Evolutionary conservation across 441 rosid genomes (phyloP), one percentile per base, ranked within the genome.

Genomic region (Lepidium campestre): DNA sequence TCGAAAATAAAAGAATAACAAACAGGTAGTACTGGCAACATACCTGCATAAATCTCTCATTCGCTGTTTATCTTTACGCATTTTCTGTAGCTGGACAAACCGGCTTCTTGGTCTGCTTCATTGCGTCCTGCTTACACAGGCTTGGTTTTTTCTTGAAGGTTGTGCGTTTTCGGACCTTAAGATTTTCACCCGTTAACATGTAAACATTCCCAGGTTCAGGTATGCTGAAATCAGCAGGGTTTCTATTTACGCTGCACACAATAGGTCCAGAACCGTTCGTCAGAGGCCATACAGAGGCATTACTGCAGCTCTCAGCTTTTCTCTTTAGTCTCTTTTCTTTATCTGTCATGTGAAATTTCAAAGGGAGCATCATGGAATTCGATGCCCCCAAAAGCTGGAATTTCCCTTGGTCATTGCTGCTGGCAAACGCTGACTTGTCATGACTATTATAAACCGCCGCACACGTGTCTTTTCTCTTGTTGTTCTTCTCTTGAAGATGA

Each of bases 151-250:
- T 79, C 49, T 65, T 75, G 48, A 54, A 71, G 66, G 71, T 70
- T 70, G 68, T 56, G 45, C 66, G 44, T 77, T 75, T 80, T 37
- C 78, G 64, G 65, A 78, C 73, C 75, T 78, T 84, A 12, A 89
- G 82, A 71, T 78, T 83, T 64, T 80, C 81, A 31, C 90, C 88
- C 13, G 77, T 68, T 47, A 89, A 82, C 87, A 86, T 90, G 84
- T 81, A 89, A 15, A 47, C 45, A 79, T 90, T 96, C 31, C 85
- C 84, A 67, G 79, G 84, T 74, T 74, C 96, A 59, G 96, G 84
- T 10, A 73, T 10, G 58, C 85, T 85, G 73, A 90, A 96, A 81
- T 96, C 99, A 48, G 97, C 92, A 15, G 99, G 99, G 78, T 96
- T 96, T 70, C 86, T 80, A 70, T 90, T 96, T 40, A 89, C 49